Percentiles rank a stretch among this genome's conserved stretches.
These are phyloP conservation scores for Ceratopteris richardii DNA, from an alignment of 75 land plant species.

Conservation along the genomic window DNA sequence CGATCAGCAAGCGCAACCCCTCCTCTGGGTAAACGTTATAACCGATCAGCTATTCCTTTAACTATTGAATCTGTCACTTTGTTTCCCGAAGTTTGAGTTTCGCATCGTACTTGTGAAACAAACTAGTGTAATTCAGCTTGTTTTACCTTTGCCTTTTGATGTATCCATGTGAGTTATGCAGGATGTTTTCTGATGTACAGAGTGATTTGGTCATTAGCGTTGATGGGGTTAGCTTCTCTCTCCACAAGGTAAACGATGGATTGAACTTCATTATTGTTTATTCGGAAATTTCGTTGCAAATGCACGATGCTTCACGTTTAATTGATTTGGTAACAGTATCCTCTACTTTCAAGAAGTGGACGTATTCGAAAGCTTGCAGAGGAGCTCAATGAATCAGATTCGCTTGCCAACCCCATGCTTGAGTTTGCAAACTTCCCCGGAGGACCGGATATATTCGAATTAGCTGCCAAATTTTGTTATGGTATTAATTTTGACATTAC, in stretches of 20 bases:
- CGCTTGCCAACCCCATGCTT: conserved; percentile 24
- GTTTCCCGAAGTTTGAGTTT: not conserved
- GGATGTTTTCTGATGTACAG: conserved; percentile 24
- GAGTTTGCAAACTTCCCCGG: conserved; percentile 59
- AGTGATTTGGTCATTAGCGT: conserved; percentile 30
- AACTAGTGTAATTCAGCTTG: no score
- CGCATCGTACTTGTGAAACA: no score
- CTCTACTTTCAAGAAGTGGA: conserved; percentile 82
- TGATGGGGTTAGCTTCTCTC: conserved; percentile 26
- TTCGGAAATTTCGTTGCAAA: not conserved
- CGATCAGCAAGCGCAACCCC: no score
- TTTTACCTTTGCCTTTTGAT: no score
- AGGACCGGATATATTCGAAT: conserved; percentile 64
- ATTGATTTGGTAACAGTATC: conserved; percentile 50
- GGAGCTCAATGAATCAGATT: conserved; percentile 50
- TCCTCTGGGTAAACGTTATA: no score
- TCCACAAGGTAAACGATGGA: conserved; percentile 23
- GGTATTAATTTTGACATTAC: conserved; percentile 86
- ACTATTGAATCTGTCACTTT: no score
- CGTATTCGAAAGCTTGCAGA: conserved; percentile 73
- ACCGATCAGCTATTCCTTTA: no score
- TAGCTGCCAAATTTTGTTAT: conserved; percentile 81
- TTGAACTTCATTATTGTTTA: not conserved
- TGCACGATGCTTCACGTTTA: not conserved
- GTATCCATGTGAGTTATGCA: no score